Base-by-base conservation (phyloP, 257 asterid genomes). In the Orobanche coerulescens region DNA sequence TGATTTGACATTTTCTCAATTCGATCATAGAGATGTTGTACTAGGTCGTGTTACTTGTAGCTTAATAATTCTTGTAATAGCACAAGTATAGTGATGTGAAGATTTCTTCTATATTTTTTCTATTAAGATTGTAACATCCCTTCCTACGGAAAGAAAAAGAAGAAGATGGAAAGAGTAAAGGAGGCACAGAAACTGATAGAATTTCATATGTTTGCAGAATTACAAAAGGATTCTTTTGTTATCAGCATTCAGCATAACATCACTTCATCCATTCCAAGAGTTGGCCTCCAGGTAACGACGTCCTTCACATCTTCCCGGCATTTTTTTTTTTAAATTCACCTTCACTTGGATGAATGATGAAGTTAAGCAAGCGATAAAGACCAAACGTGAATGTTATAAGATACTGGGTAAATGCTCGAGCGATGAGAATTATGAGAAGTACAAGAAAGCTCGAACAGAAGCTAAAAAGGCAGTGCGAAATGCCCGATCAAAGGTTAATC, bases 201-300 rank as follows among this genome's bases (percentile, higher is more conserved):
- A 22, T 52, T 71, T 70, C 52, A 46, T 33, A n/a, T 58, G 39
- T 42, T 61, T 71, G 65, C 95, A 92, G 97, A 69, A 73, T 69
- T 66, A 60, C 53, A 61, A 11, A 81, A 58, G 67, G 74, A 80
- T 75, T 65, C 76, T 70, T 77, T 82, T 73, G 81, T 75, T 56
- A 68, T 88, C 62, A 67, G 71, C 69, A 66, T 92, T 74, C 86
- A 83, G 71, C 98, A 92, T 58, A 82, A 76, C 66, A 83, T 92
- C 81, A 88, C 95, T 37, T 92, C 98, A 65, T 86, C 98, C 37
- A 79, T 92, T 68, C 95, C 92, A 61, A 84, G 74, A 54, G 97
- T 92, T 52, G 97, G 98, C 65, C 84, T 92, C 77, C 98, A 92
- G 97, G 98, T 92, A 71, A 26, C 56, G 23, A 61, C 14, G 40